Conservation (phyloP, 2,329 filamentous ascomycete genomes). For the Gnomoniopsis smithogilvyi region DNA sequence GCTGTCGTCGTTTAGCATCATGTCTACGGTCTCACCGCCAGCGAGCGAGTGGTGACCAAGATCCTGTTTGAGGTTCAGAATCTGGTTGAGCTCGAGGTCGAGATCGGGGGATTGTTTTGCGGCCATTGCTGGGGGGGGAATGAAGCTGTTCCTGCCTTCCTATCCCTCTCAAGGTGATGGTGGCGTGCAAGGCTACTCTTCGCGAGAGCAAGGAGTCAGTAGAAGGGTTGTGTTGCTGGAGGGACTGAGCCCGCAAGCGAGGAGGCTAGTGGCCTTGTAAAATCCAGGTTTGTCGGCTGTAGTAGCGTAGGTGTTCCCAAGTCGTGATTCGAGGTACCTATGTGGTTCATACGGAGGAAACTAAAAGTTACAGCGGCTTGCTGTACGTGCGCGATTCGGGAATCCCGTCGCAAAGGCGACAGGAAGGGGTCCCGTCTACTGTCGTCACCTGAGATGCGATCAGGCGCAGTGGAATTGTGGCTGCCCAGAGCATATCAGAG, state of each 20-base stretch:
- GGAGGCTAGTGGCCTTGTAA: too few species aligned
- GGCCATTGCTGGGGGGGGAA: neutral
- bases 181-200: neutral
- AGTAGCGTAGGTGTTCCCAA: neutral
- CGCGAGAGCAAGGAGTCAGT: too few species aligned
- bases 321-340: neutral
- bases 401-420: neutral
- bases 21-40: slow-evolving; percentile 43
- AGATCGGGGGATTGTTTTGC: slow-evolving; percentile 20
- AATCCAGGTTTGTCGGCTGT: neutral
- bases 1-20: neutral
- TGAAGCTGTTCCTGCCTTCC: neutral
- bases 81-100: slow-evolving; percentile 53
- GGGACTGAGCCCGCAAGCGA: too few species aligned
- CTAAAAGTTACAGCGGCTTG: neutral
- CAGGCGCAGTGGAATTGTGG: neutral
- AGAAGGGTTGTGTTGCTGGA: too few species aligned
- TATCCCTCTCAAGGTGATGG: neutral
- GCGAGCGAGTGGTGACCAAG: slow-evolving; percentile 34
- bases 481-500: too few species aligned
- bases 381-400: neutral
- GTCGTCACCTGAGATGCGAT: neutral
- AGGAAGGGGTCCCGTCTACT: neutral
- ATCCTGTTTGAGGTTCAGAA: slow-evolving; percentile 58
- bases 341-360: neutral